Conservation (phyloP, 768 basidiomycete genomes). For the Tephrocybe sp. region DNA sequence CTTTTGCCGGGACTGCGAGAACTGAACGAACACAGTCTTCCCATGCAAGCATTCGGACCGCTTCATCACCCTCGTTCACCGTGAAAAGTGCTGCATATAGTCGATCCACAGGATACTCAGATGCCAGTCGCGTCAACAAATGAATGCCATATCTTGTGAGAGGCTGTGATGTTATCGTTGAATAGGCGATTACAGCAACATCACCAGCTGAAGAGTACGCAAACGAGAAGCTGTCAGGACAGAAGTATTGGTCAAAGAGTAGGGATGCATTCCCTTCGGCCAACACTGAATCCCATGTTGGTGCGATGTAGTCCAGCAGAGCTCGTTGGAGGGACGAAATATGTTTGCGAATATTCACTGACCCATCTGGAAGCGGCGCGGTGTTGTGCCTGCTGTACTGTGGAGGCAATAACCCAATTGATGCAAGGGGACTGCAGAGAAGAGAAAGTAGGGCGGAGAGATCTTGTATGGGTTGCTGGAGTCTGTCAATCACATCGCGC, state of each 20-base stretch:
- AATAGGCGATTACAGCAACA: slow-evolving; percentile 59
- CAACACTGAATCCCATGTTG: slow-evolving; percentile 63
- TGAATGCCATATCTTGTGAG: slow-evolving; percentile 47
- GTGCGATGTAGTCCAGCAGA: slow-evolving; percentile 61
- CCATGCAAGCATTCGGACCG: slow-evolving; percentile 50
- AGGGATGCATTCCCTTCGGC: slow-evolving; percentile 40
- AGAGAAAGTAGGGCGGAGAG: slow-evolving; percentile 51
- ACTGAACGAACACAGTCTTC: slow-evolving; percentile 70
- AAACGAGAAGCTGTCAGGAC: slow-evolving; percentile 59
- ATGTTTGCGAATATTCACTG: slow-evolving; percentile 35
- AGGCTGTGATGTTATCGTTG: slow-evolving; percentile 53
- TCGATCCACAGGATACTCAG: slow-evolving; percentile 67
- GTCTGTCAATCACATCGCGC: slow-evolving; percentile 38
- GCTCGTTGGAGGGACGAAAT: slow-evolving; percentile 60
- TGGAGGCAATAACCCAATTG: slow-evolving; percentile 57
- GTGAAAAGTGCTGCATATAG: slow-evolving; percentile 53
- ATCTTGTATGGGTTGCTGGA: slow-evolving; percentile 47
- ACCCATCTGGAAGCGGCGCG: slow-evolving; percentile 29
- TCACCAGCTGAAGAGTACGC: slow-evolving; percentile 47
- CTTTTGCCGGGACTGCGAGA: slow-evolving; percentile 69
- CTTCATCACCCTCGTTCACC: slow-evolving; percentile 12
- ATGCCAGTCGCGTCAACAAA: slow-evolving; percentile 52
- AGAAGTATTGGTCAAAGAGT: slow-evolving; percentile 69
- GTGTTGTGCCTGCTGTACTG: slow-evolving; percentile 43
- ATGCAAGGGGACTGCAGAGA: slow-evolving; percentile 56